Base-by-base conservation (phyloP, 495 filamentous ascomycete genomes). In the Hypoxylon crocopeplum region DNA sequence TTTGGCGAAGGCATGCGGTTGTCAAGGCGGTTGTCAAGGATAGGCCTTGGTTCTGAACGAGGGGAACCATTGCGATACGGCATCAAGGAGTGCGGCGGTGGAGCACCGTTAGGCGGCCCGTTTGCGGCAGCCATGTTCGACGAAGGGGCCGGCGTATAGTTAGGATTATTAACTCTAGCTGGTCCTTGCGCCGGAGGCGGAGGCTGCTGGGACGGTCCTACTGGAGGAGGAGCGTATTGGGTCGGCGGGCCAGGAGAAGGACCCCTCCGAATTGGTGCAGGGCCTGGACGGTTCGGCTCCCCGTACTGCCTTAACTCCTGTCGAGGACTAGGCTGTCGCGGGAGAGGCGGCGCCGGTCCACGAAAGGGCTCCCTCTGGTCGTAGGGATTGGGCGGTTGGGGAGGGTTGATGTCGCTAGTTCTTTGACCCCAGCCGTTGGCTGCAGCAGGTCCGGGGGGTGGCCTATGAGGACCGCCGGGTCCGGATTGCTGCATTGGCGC, bases 21-120 rank as follows among this genome's bases (percentile, higher is more conserved):
- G 51, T 97, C 93, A 60, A 92, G 84, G 22, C 89, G 85, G 64
- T 89, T 88, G 51, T 97, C 93, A 60, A 92, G 84, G 66, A 96
- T 85, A 0, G 92, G 91, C 39, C 91, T 86, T 16, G 72, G 69
- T 47, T 97, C 93, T 27, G 88, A 84, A 20, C 88, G 84, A 32
- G 93, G 93, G 65, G 88, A 94, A 59, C 85, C 86, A 24, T 74
- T 72, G 58, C 96, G 92, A 56, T 92, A 84, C 48, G 96, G 84
- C 40, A 94, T 92, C 56, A 92, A 80, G 7, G 75, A 67, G 49
- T 95, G 90, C 20, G 88, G 69, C 15, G 56, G 84, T 10, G 85
- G 84, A 37, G 90, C 90, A 54, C 86, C 91, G 62, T 85, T 85
- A 22, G 72, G 67, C 3, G 70, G 68, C 1, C 74, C 73, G 29